Evolutionary conservation across 1,139 yeast genomes (phyloP).

Genomic region (Yamadazyma dendronema): DNA sequence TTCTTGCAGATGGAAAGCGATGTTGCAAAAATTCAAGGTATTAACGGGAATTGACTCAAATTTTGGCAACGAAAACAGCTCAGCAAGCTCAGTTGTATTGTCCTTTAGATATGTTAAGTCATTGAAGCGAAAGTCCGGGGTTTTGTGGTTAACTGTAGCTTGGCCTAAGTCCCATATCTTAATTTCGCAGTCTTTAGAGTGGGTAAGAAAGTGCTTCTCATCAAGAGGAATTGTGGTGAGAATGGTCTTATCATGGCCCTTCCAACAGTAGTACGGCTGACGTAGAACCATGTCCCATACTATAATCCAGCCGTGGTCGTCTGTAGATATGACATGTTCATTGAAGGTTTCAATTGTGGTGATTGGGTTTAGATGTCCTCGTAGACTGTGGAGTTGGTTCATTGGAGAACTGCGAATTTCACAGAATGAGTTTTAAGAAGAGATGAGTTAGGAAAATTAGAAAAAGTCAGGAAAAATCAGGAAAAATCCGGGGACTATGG

Average conservation of each 20-base stretch:
- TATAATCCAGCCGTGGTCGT: constrained; percentile 47
- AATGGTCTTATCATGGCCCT: constrained; percentile 49
- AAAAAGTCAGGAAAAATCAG: neutral
- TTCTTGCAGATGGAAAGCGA: constrained; percentile 23
- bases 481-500: too few species aligned
- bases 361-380: constrained; percentile 21
- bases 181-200: constrained; percentile 52
- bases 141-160: constrained; percentile 1
- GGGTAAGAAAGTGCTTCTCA: constrained; percentile 42
- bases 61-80: constrained; percentile 18
- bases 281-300: constrained; percentile 46
- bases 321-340: constrained; percentile 31
- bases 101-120: constrained; percentile 12
- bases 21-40: constrained; percentile 55
- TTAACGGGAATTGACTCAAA: constrained; percentile 50
- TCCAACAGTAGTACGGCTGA: constrained; percentile 33
- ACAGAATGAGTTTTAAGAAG: neutral
- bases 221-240: constrained; percentile 39
- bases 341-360: constrained; percentile 9
- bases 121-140: constrained; percentile 14
- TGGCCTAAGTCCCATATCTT: constrained; percentile 43
- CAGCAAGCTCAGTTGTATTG: constrained; percentile 9
- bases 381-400: constrained; percentile 18
- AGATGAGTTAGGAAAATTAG: neutral
- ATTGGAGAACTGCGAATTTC: constrained; percentile 3